phyloP scores from a whole-genome alignment of 1,284 basidiomycete species.

The Ceratobasidium sp. region DNA sequence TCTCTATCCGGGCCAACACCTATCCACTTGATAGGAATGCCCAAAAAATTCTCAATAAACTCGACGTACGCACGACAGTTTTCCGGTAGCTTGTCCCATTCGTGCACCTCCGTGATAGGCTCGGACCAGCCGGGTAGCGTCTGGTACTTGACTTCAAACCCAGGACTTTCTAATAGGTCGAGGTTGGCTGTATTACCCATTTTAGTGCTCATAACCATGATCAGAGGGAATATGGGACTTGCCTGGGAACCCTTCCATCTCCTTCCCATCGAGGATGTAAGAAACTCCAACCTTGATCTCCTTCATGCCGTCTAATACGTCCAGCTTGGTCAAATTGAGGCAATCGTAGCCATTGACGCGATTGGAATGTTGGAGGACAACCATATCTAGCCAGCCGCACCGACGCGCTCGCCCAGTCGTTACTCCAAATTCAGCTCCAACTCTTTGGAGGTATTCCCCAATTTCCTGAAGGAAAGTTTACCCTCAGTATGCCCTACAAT shows the following conservation, averaged over 20 bases:
- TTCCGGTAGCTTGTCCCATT: slow-evolving; percentile 85
- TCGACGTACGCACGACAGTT: slow-evolving; percentile 90
- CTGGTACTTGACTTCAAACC: slow-evolving; percentile 90
- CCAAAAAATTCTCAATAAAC: slow-evolving; percentile 87
- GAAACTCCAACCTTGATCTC: slow-evolving; percentile 92
- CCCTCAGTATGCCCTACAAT: not conserved
- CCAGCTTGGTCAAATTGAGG: slow-evolving; percentile 96
- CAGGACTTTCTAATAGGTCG: slow-evolving; percentile 72
- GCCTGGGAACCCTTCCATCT: slow-evolving; percentile 92
- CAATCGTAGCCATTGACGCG: slow-evolving; percentile 96
- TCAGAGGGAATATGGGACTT: slow-evolving; percentile 53
- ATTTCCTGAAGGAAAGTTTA: slow-evolving; percentile 66
- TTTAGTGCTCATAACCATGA: not conserved
- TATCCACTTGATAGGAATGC: slow-evolving; percentile 91
- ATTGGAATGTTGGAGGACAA: slow-evolving; percentile 93
- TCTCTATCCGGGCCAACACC: slow-evolving; percentile 89
- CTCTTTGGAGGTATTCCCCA: slow-evolving; percentile 92
- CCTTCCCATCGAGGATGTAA: slow-evolving; percentile 84
- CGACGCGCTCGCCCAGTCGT: slow-evolving; percentile 94
- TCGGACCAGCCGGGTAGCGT: slow-evolving; percentile 94
- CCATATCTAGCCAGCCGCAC: slow-evolving; percentile 97
- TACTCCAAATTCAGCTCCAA: slow-evolving; percentile 91
- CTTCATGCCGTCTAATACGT: slow-evolving; percentile 86
- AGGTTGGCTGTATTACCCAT: slow-evolving; percentile 75
- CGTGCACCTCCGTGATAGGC: slow-evolving; percentile 76